These are phyloP conservation scores for Cytospora mali DNA, from an alignment of 2,329 filamentous ascomycete species.

Conservation along the genomic window DNA sequence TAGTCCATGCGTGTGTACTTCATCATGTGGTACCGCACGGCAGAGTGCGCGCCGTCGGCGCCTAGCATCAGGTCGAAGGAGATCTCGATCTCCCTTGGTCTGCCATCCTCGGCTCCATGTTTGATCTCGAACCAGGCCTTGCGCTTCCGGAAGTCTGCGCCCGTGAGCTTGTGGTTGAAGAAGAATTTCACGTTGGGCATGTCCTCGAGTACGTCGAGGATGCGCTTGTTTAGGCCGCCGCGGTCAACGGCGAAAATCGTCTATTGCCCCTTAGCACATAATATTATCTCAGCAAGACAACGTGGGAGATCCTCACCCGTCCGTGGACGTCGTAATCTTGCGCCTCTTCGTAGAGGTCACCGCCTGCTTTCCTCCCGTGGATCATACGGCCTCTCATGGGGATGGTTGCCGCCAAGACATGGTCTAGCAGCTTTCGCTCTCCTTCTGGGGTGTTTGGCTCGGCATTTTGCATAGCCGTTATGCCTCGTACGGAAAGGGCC, in stretches of 20 bases:
- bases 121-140: conserved; percentile 84
- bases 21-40: conserved; percentile 91
- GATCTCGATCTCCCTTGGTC: conserved; percentile 75
- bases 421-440: conserved; percentile 67
- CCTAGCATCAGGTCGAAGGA: conserved; percentile 92
- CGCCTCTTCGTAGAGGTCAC: conserved; percentile 72
- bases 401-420: conserved; percentile 76
- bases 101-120: conserved; percentile 41
- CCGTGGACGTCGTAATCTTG: conserved; percentile 91
- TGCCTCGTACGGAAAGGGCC: conserved; percentile 89
- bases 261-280: conserved; percentile 45
- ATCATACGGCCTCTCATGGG: conserved; percentile 98
- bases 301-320: conserved; percentile 57
- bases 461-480: conserved; percentile 79
- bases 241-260: conserved; percentile 86
- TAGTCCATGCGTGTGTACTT: conserved; percentile 92
- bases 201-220: conserved; percentile 80
- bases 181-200: conserved; percentile 89
- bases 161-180: conserved; percentile 92
- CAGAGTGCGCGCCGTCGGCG: conserved; percentile 92
- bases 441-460: conserved; percentile 38
- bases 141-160: conserved; percentile 77
- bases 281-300: neutral
- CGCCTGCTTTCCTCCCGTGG: conserved; percentile 68
- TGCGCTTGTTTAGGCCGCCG: conserved; percentile 75